Evolutionary conservation across 2,329 filamentous ascomycete species (phyloP), one percentile per base, ranked within the genome.

Genomic region (Dactylellina haptotyla): DNA sequence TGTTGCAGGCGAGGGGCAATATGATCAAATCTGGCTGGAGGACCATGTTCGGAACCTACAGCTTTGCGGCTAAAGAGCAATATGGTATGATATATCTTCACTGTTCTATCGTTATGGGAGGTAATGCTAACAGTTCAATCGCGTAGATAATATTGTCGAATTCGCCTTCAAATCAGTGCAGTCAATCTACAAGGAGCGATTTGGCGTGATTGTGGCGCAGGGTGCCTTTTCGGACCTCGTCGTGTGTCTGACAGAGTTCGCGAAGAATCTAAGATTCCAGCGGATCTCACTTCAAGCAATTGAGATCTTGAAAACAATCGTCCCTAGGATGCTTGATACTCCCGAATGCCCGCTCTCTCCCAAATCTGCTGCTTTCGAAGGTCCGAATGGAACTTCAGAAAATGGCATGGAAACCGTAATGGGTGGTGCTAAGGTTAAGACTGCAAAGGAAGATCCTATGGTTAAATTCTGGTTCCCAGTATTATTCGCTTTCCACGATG

Each of bases 1-100:
- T 99, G 96, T 97, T 99, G 51, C 95, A 99, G 82, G 93, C 94
- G 30, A 87, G 92, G 67, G 96, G 96, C 4, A 91, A 97, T 81
- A 98, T 98, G 77, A 99, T 99, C 79, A 89, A 94, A 58, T 97
- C 93, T 39, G 95, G 95, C 3, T 99, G 95, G 95, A 90, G 95
- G 80, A 98, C 96, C 18, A 99, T 99, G 94, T 98, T 99, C 81
- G 95, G 94, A 2, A 94, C 97, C 28, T 99, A 99, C 79, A 97
- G 94, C 0, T 93, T 98, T 37, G 95, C 96, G 26, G 95, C 96
- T 16, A 87, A 90, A 74, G 96, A 98, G 79, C 92, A 91, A 14
- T 93, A 97, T 79, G 86, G 85, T 87, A 82, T 77, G 84, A 79
- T 34, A 48, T 25, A 16, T 14, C 18, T 46, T 14, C 48, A 12